Evolutionary conservation across 306 rosid species (phyloP).

Genomic region (Citrullus colocynthis): DNA sequence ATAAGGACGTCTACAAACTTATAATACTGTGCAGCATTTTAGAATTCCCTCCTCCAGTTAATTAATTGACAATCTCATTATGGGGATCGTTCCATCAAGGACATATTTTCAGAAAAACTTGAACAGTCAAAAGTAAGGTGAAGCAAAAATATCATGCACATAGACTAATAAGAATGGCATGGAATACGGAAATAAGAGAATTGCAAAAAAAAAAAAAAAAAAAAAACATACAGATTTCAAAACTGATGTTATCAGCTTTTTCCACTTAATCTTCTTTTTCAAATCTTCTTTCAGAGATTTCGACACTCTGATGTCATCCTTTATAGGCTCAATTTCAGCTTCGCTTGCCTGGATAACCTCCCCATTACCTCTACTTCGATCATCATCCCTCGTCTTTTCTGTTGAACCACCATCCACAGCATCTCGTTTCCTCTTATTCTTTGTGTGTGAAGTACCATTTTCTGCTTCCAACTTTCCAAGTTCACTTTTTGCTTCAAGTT

Average conservation of each 20-base stretch:
- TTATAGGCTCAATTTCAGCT: conserved; percentile 18
- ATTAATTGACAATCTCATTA: not conserved
- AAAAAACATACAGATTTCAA: conserved; percentile 52
- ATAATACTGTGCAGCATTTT: not conserved
- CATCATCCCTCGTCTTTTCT: conserved; percentile 38
- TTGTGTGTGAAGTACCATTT: conserved; percentile 23
- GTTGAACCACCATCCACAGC: conserved; percentile 24
- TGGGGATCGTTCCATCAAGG: not conserved
- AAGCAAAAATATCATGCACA: not conserved
- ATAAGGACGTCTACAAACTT: not conserved
- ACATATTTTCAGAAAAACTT: not conserved
- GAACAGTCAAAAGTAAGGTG: not conserved
- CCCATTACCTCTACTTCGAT: conserved; percentile 33
- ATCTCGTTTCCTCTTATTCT: conserved; percentile 58
- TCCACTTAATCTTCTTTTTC: conserved; percentile 59
- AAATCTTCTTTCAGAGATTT: conserved; percentile 10
- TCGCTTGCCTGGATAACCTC: conserved; percentile 51
- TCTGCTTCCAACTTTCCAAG: conserved; percentile 18
- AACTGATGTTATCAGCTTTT: conserved; percentile 59
- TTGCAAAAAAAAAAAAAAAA: not conserved
- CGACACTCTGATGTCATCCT: conserved; percentile 12
- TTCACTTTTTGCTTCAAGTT: conserved; percentile 10
- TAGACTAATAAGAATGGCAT: not conserved
- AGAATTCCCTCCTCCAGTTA: not conserved
- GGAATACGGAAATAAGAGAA: not conserved